Conservation (phyloP, 768 basidiomycete species). For the Amanita jacksonii region DNA sequence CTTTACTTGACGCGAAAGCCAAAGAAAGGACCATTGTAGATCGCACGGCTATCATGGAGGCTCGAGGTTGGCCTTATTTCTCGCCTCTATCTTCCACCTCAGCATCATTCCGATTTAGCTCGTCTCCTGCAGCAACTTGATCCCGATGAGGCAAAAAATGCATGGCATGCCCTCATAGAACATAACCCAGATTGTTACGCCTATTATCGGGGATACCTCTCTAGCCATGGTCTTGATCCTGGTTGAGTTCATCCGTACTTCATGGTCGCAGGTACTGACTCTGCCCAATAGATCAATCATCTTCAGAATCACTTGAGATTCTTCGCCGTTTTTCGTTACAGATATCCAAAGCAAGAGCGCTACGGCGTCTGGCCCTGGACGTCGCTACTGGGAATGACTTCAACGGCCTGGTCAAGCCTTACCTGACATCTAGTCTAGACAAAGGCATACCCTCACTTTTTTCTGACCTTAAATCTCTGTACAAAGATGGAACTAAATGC, state of each 20-base stretch:
- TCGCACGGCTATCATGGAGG: slow-evolving; percentile 57
- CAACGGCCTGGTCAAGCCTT: slow-evolving; percentile 48
- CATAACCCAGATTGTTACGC: slow-evolving; percentile 77
- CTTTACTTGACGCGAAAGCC: slow-evolving; percentile 52
- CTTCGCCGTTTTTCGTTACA: slow-evolving; percentile 53
- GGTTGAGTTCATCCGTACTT: slow-evolving; percentile 30
- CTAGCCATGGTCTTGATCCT: slow-evolving; percentile 53
- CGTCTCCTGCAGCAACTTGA: slow-evolving; percentile 64
- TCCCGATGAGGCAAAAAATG: slow-evolving; percentile 63
- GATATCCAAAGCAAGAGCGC: slow-evolving; percentile 60
- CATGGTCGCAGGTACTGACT: slow-evolving; percentile 18
- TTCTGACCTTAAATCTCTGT: slow-evolving; percentile 83
- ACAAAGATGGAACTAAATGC: slow-evolving; percentile 55
- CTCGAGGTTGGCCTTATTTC: slow-evolving; percentile 46
- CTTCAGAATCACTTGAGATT: slow-evolving; percentile 41
- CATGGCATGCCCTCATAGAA: slow-evolving; percentile 75
- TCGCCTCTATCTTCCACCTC: slow-evolving; percentile 7
- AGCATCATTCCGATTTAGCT: slow-evolving; percentile 34
- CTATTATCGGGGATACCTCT: slow-evolving; percentile 71
- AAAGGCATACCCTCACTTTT: slow-evolving; percentile 93
- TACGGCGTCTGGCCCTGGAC: slow-evolving; percentile 63
- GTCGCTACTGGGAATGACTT: slow-evolving; percentile 65
- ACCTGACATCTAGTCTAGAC: slow-evolving; percentile 58
- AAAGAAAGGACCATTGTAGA: slow-evolving; percentile 64
- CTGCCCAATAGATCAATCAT: slow-evolving; percentile 37